A percentile compares a stretch with the other conserved stretches of the same genome.
Conservation (phyloP, 2,329 filamentous ascomycete species). For the Phoma sp. region DNA sequence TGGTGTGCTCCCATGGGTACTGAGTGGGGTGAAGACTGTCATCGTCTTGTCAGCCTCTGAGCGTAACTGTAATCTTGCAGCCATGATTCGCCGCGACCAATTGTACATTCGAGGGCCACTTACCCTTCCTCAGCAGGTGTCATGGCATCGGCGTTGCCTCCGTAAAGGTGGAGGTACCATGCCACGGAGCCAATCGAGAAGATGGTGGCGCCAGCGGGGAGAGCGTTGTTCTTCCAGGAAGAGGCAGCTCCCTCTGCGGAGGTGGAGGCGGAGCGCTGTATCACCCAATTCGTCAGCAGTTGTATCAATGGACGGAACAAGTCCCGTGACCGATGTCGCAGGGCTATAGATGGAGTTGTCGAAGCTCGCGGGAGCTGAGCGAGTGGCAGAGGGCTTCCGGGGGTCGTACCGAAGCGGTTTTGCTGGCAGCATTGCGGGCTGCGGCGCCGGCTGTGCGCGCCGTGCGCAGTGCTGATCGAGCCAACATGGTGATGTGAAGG, state of each 20-base stretch:
- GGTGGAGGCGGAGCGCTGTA: constrained; percentile 65
- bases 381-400: constrained; percentile 32
- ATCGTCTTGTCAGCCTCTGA: constrained; percentile 31
- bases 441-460: constrained; percentile 83
- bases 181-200: constrained; percentile 87
- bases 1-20: constrained; percentile 95
- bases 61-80: constrained; percentile 35
- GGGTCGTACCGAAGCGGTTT: constrained; percentile 55
- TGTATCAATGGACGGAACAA: constrained; percentile 35
- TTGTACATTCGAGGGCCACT: constrained; percentile 56
- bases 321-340: constrained; percentile 19
- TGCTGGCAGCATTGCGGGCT: constrained; percentile 68
- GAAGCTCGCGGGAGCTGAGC: constrained; percentile 38
- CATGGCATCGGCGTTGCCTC: constrained; percentile 83
- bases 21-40: constrained; percentile 84
- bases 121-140: constrained; percentile 98
- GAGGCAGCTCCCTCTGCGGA: constrained; percentile 74
- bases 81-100: constrained; percentile 33
- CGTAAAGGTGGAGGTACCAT: constrained; percentile 98
- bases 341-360: constrained; percentile 28
- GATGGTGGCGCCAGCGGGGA: constrained; percentile 84
- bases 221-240: constrained; percentile 82
- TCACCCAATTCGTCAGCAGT: constrained; percentile 42
- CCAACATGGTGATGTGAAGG: constrained; percentile 75
- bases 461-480: constrained; percentile 88